phyloP scores from a whole-genome alignment of 345 rosid genomes.

The Citrus inodora region DNA sequence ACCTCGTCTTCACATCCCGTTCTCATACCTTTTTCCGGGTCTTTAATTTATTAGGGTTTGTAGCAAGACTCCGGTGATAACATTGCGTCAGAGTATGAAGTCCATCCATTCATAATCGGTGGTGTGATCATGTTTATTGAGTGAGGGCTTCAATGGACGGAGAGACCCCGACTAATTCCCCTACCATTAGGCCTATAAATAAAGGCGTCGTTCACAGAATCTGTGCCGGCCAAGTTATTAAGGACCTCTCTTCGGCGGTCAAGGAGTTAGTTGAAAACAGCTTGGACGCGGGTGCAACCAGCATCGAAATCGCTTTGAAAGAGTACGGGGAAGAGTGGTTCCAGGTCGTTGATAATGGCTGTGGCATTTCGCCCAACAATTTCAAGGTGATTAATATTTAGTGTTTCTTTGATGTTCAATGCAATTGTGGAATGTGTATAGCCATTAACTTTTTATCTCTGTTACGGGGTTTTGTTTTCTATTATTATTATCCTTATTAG shows the following conservation, averaged over 20 bases:
- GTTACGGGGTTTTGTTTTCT: not conserved
- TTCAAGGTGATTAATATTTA: constrained; percentile 51
- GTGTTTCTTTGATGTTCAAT: not conserved
- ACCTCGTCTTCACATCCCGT: not conserved
- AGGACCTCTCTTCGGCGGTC: constrained; percentile 89
- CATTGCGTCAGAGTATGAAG: no score
- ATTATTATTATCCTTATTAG: not conserved
- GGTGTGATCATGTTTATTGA: not conserved
- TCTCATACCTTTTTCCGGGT: not conserved
- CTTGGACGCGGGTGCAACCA: constrained; percentile 92
- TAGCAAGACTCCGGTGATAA: not conserved
- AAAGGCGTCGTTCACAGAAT: constrained; percentile 73
- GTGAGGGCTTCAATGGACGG: constrained; percentile 30
- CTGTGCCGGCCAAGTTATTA: constrained; percentile 89
- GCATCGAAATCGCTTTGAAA: constrained; percentile 71
- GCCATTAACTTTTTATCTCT: not conserved
- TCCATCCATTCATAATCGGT: not conserved
- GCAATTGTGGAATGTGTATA: not conserved
- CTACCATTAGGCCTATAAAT: constrained; percentile 68
- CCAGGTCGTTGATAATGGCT: constrained; percentile 94
- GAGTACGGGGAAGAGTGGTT: constrained; percentile 78
- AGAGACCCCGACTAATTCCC: constrained; percentile 23
- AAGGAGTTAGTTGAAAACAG: constrained; percentile 98
- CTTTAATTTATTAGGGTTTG: not conserved
- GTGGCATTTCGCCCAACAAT: constrained; percentile 77